phyloP scores from a whole-genome alignment of 768 basidiomycete genomes.

The Lentinula aciculospora region DNA sequence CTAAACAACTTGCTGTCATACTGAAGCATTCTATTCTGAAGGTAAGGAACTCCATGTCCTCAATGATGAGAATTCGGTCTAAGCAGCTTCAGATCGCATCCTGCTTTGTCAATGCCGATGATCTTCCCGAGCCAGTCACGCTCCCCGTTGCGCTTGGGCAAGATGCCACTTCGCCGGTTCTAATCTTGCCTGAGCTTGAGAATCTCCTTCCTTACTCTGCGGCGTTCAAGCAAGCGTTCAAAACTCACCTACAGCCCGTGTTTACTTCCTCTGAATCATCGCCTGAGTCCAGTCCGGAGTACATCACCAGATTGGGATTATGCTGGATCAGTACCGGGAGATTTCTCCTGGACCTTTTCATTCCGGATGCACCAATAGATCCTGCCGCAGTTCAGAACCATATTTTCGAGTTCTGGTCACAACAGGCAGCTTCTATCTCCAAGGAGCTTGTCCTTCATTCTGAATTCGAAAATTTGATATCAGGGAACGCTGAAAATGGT shows the following conservation, averaged over 20 bases:
- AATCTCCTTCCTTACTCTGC: conserved; percentile 10
- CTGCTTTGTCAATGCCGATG: conserved; percentile 29
- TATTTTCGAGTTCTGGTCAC: conserved; percentile 34
- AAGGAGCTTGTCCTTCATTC: conserved; percentile 50
- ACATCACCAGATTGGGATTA: conserved; percentile 20
- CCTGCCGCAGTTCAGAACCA: conserved; percentile 65
- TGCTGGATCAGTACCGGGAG: conserved; percentile 59
- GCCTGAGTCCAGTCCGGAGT: conserved; percentile 7
- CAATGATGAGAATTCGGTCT: neutral
- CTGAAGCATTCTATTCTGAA: conserved; percentile 34
- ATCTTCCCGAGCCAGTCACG: neutral
- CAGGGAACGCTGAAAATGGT: conserved; percentile 52
- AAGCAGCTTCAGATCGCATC: conserved; percentile 28
- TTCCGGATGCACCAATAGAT: conserved; percentile 84
- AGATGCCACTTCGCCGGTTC: neutral
- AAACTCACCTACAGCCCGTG: conserved; percentile 22
- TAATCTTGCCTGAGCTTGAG: conserved; percentile 10
- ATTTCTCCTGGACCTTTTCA: conserved; percentile 61
- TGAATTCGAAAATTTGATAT: conserved; percentile 45
- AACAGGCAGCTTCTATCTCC: conserved; percentile 33
- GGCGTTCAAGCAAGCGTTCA: conserved; percentile 30
- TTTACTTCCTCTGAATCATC: conserved; percentile 13
- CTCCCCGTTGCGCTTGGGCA: neutral
- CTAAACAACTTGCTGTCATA: conserved; percentile 34
- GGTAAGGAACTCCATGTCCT: conserved; percentile 24